A percentile compares a stretch with the other conserved stretches of the same genome.
phyloP scores from a whole-genome alignment of 257 asterid genomes.

The Haberlea rhodopensis region DNA sequence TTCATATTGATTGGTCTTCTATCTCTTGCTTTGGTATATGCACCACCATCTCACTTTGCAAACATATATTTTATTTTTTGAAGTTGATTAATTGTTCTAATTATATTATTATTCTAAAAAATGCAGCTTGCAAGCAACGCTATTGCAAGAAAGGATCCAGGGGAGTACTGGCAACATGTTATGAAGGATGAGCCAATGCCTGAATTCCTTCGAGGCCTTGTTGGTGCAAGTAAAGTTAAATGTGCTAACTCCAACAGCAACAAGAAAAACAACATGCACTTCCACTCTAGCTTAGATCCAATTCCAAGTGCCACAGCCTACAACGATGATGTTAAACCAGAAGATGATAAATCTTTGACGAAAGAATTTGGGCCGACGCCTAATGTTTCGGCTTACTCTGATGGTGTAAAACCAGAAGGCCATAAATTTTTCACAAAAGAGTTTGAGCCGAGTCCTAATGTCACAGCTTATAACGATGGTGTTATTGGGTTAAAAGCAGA shows the following conservation, averaged over 20 bases:
- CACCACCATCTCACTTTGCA: too few relatives aligned
- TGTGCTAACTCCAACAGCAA: neutral
- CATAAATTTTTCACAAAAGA: constrained; percentile 17
- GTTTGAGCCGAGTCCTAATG: constrained; percentile 24
- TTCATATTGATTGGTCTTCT: constrained; percentile 17
- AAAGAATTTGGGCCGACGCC: constrained; percentile 29
- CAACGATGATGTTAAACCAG: neutral
- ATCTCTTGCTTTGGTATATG: constrained; percentile 23
- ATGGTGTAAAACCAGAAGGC: neutral
- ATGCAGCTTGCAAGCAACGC: constrained; percentile 25
- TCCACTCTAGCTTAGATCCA: constrained; percentile 19
- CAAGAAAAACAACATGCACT: neutral
- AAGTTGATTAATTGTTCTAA: too few relatives aligned
- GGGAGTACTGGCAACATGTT: constrained; percentile 19
- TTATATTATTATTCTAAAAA: neutral
- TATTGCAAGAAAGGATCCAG: constrained; percentile 24
- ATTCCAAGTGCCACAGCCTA: constrained; percentile 15
- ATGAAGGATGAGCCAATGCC: constrained; percentile 23
- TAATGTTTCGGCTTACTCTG: constrained; percentile 3
- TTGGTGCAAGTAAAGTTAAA: constrained; percentile 5
- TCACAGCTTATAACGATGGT: constrained; percentile 14
- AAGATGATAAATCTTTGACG: neutral
- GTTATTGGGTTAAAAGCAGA: neutral
- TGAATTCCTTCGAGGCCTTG: constrained; percentile 19
- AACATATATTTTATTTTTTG: too few relatives aligned